Evolutionary conservation across 352 stramenopile species (phyloP), one percentile per base, ranked within the genome.

Genomic region (Pythium brachiatum): DNA sequence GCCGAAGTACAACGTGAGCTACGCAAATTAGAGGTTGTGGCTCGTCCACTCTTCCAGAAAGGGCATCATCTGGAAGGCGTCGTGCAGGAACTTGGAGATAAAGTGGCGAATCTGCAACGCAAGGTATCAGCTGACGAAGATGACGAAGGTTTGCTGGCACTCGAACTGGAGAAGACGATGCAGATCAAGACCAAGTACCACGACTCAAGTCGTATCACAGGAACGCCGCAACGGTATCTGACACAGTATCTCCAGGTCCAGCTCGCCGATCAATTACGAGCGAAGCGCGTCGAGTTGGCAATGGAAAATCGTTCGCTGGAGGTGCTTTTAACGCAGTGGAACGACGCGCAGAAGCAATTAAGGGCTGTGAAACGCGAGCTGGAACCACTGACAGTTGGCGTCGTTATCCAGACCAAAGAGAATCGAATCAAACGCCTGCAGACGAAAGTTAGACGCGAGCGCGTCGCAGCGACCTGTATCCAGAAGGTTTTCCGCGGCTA

Each of bases 171-270:
- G 36, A 94, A 94, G 68, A 92, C 81, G 8, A 77, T 95, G 65
- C 74, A 84, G 54, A 91, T 93, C 62, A 91, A 89, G 64, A 89
- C 83, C 23, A 91, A 90, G 68, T 93, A 89, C 64, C 84, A 95
- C 61, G 86, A 93, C 64, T 93, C 83, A 15, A 90, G 79, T 34
- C 80, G 84, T 36, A 90, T 92, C 57, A 96, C 89, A 3, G 90
- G 90, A 18, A 93, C 84, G 2, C 89, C 84, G 44, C 92, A 98
- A 69, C 84, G 92, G 12, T 98, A 94, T 69, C 66, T 96, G 26
- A 98, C 92, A n/a, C 89, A 96, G 64, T 98, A 96, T 56, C 66
- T 98, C 12, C 85, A 95, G 68, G 85, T 95, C n/a, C 86, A 94
- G 51, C 75, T 97, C 43, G 81, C 88, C 0, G 90, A 97, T 53